phyloP scores from a whole-genome alignment of 2,329 filamentous ascomycete genomes.

The Aspergillus novoparasiticus region DNA sequence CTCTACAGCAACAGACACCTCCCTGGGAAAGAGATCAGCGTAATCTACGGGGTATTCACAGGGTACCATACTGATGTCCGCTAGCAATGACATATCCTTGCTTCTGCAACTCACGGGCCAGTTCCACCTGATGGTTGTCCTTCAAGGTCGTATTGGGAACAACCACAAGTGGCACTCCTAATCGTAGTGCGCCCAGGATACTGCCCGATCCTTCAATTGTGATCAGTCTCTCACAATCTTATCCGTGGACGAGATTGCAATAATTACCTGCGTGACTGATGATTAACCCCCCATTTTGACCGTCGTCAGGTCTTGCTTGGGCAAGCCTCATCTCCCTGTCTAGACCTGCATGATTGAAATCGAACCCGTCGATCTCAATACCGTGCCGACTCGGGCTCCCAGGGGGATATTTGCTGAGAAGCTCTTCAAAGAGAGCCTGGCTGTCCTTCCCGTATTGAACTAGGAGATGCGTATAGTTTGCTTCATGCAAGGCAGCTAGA shows the following conservation, averaged over 20 bases:
- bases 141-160: constrained; percentile 82
- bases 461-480: constrained; percentile 70
- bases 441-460: constrained; percentile 80
- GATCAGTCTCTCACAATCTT: constrained; percentile 7
- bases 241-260: constrained; percentile 22
- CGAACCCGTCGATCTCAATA: constrained; percentile 63
- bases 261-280: constrained; percentile 82
- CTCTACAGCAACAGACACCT: constrained; percentile 50
- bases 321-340: constrained; percentile 59
- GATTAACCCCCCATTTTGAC: constrained; percentile 65
- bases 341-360: constrained; percentile 65
- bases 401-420: constrained; percentile 27
- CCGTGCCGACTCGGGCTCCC: constrained; percentile 34
- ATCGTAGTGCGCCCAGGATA: constrained; percentile 78
- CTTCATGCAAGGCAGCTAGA: constrained; percentile 59
- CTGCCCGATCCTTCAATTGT: constrained; percentile 74
- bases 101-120: constrained; percentile 73
- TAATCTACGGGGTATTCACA: not conserved
- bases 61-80: constrained; percentile 59
- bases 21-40: constrained; percentile 36
- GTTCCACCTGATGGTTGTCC: constrained; percentile 87
- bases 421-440: constrained; percentile 54
- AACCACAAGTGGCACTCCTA: constrained; percentile 77
- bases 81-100: constrained; percentile 79
- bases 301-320: constrained; percentile 45